These are phyloP conservation scores for Eucalyptus caleyi DNA, from an alignment of 345 rosid species.

Conservation along the genomic window DNA sequence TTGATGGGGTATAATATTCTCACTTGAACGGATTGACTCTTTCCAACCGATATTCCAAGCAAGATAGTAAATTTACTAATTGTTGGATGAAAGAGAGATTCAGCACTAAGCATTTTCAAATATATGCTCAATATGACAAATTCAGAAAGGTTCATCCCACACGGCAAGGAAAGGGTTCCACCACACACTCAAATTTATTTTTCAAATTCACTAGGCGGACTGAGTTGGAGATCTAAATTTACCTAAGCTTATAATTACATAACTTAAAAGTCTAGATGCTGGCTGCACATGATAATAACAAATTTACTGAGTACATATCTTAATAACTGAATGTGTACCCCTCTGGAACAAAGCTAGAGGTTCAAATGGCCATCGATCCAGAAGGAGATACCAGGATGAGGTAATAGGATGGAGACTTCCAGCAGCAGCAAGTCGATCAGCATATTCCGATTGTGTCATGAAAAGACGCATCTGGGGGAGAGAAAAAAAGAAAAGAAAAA, in stretches of 20 bases:
- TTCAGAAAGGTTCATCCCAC: background rate
- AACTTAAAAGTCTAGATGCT: background rate
- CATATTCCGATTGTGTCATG: conserved; percentile 66
- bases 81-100: background rate
- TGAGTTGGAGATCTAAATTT: background rate
- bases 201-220: background rate
- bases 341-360: background rate
- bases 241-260: background rate
- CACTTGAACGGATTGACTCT: background rate
- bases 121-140: background rate
- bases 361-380: background rate
- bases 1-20: background rate
- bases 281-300: background rate
- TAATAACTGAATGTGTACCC: background rate
- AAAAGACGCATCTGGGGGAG: conserved; percentile 66
- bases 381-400: background rate
- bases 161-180: background rate
- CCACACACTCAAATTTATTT: background rate
- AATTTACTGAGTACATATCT: background rate
- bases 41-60: background rate
- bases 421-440: conserved; percentile 71
- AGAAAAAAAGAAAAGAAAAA: background rate
- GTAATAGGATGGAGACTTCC: conserved; percentile 17
- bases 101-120: background rate
- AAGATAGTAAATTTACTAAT: background rate